Conservation (phyloP, 164 flowering plant genomes). For the Aristolochia fimbriata region DNA sequence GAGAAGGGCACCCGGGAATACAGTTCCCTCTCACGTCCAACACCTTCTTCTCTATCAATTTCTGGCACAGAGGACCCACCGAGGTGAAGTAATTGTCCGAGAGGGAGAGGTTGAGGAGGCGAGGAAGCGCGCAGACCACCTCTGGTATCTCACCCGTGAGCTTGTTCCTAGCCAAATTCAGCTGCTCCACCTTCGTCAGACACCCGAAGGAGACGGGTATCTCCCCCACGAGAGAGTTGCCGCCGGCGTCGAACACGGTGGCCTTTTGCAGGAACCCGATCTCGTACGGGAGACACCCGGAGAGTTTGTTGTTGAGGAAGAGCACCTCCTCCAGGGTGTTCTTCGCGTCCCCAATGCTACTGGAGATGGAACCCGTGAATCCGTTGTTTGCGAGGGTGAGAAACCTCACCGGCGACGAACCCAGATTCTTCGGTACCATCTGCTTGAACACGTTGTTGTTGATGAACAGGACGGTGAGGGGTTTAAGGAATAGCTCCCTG, state of each 20-base stretch:
- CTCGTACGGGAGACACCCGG: slow-evolving; percentile 52
- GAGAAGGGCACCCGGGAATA: slow-evolving; percentile 8
- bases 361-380: slow-evolving; percentile 34
- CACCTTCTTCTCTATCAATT: slow-evolving; percentile 4
- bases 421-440: slow-evolving; percentile 1
- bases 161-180: slow-evolving; percentile 32
- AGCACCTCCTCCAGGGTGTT: slow-evolving; percentile 29
- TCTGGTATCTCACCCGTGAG: slow-evolving; percentile 46
- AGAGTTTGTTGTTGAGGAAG: slow-evolving; percentile 32
- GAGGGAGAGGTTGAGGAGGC: slow-evolving; percentile 12
- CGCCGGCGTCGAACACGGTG: slow-evolving; percentile 35
- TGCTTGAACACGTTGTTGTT: slow-evolving; percentile 4
- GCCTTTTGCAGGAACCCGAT: slow-evolving; percentile 32
- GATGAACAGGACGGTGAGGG: slow-evolving; percentile 15
- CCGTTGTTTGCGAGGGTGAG: slow-evolving; percentile 23
- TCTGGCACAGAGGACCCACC: slow-evolving; percentile 10
- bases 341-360: slow-evolving; percentile 21
- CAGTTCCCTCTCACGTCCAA: slow-evolving; percentile 9
- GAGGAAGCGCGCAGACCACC: slow-evolving; percentile 25
- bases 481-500: slow-evolving; percentile 13
- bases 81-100: slow-evolving; percentile 10
- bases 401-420: neutral
- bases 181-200: slow-evolving; percentile 21
- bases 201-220: slow-evolving; percentile 42
- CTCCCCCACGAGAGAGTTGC: slow-evolving; percentile 39